phyloP scores from a whole-genome alignment of 495 filamentous ascomycete species.

The Parmelia sp. region DNA sequence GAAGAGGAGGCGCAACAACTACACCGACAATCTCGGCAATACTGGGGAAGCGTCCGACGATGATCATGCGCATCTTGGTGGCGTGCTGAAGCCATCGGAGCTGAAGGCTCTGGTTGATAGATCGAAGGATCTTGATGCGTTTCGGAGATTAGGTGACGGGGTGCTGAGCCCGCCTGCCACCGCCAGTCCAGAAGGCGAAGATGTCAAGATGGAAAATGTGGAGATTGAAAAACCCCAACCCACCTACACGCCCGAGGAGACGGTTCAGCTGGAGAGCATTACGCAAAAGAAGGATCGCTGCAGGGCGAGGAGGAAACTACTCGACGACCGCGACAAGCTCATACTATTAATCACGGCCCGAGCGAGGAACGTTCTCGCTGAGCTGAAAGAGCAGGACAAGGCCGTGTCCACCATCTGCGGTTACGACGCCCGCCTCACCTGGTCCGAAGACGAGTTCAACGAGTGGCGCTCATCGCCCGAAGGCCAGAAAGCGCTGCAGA shows the following conservation, averaged over 20 bases:
- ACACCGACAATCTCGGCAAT: slow-evolving; percentile 18
- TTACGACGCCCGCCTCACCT: slow-evolving; percentile 54
- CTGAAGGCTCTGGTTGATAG: slow-evolving; percentile 49
- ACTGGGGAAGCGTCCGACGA: slow-evolving; percentile 26
- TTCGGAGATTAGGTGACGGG: slow-evolving; percentile 51
- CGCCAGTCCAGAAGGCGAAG: slow-evolving; percentile 16
- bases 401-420: slow-evolving; percentile 56
- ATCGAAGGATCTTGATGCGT: slow-evolving; percentile 44
- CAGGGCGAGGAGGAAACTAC: slow-evolving; percentile 38
- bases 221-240: slow-evolving; percentile 65
- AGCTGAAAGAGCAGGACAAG: slow-evolving; percentile 42
- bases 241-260: slow-evolving; percentile 40
- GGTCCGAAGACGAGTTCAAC: slow-evolving; percentile 57
- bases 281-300: slow-evolving; percentile 36
- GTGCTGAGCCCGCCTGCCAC: slow-evolving; percentile 39
- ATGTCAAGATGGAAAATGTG: slow-evolving; percentile 53
- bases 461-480: slow-evolving; percentile 43
- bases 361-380: slow-evolving; percentile 40
- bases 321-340: slow-evolving; percentile 41
- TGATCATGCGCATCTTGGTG: slow-evolving; percentile 38
- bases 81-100: slow-evolving; percentile 51
- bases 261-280: slow-evolving; percentile 39
- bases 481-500: slow-evolving; percentile 38
- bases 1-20: slow-evolving; percentile 21
- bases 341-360: slow-evolving; percentile 40